A percentile compares a stretch with the other conserved stretches of the same genome.
These are phyloP conservation scores for Dendrobium huoshanense DNA, from an alignment of 106 monocot species.

Conservation along the genomic window DNA sequence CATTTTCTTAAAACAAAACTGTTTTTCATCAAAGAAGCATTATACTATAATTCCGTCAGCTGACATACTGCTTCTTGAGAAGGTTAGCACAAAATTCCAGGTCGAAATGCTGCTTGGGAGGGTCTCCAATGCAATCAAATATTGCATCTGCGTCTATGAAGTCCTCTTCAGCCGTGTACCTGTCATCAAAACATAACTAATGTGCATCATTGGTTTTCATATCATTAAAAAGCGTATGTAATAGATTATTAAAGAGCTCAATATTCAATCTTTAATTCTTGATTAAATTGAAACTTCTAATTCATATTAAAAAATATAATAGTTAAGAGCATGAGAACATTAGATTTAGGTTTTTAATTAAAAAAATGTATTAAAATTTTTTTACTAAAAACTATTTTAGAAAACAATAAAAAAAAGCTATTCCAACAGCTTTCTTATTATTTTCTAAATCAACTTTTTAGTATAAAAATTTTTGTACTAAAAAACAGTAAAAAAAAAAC, in stretches of 20 bases:
- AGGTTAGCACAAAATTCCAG: slow-evolving; percentile 69
- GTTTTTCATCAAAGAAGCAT: too few species aligned
- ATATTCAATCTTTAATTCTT: neutral
- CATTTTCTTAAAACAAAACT: too few species aligned
- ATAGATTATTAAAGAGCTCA: too few species aligned
- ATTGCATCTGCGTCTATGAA: slow-evolving; percentile 80
- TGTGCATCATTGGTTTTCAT: neutral
- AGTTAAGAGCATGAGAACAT: neutral
- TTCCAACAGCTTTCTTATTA: too few species aligned
- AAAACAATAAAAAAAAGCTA: too few species aligned
- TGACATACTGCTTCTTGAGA: slow-evolving; percentile 76
- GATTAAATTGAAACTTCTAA: neutral
- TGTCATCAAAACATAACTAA: slow-evolving; percentile 7
- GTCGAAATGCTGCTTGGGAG: slow-evolving; percentile 70
- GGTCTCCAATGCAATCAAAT: slow-evolving; percentile 93
- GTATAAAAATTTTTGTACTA: too few species aligned
- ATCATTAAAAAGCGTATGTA: too few species aligned
- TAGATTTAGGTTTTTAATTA: neutral
- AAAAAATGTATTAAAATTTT: too few species aligned
- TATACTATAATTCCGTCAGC: slow-evolving; percentile 9
- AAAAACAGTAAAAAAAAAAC: too few species aligned
- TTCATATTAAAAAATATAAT: neutral
- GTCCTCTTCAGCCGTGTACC: slow-evolving; percentile 94
- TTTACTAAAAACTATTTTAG: too few species aligned
- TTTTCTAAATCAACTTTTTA: too few species aligned